A percentile compares a stretch with the other conserved stretches of the same genome.
Conservation (phyloP, 805 yeast species). For the Saturnispora gosingensis region DNA sequence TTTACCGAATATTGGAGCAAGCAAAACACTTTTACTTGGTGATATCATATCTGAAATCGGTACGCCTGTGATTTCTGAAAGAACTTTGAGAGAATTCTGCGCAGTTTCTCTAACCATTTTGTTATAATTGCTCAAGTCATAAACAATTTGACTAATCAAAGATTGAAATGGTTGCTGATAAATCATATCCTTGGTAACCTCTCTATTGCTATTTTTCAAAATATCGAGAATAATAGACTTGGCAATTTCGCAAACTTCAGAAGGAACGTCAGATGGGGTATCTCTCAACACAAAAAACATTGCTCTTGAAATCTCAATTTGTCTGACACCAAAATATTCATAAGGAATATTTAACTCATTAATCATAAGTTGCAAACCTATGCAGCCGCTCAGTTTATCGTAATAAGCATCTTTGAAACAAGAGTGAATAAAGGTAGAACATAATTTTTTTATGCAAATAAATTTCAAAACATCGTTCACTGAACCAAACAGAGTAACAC, state of each 20-base stretch:
- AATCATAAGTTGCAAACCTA: slow-evolving; percentile 70
- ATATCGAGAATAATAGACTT: slow-evolving; percentile 55
- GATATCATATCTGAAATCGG: slow-evolving; percentile 68
- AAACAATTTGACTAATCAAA: slow-evolving; percentile 79
- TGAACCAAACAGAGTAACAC: slow-evolving; percentile 59
- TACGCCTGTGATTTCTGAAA: slow-evolving; percentile 62
- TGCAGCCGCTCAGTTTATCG: slow-evolving; percentile 78
- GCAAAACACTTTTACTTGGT: slow-evolving; percentile 71
- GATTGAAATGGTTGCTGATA: slow-evolving; percentile 68
- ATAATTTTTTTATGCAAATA: slow-evolving; percentile 66
- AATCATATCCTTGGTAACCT: slow-evolving; percentile 51
- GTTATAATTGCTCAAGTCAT: slow-evolving; percentile 86
- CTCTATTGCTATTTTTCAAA: slow-evolving; percentile 56
- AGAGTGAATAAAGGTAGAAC: slow-evolving; percentile 77
- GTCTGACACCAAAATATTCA: slow-evolving; percentile 66
- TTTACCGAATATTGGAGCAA: slow-evolving; percentile 93
- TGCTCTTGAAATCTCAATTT: slow-evolving; percentile 77
- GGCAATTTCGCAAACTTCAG: slow-evolving; percentile 65
- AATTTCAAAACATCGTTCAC: slow-evolving; percentile 58
- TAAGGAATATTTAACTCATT: slow-evolving; percentile 59
- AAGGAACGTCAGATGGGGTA: slow-evolving; percentile 81
- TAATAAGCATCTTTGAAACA: slow-evolving; percentile 87
- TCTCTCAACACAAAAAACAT: slow-evolving; percentile 86
- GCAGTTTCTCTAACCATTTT: slow-evolving; percentile 75
- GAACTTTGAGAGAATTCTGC: slow-evolving; percentile 53